Evolutionary conservation across 2,329 filamentous ascomycete genomes (phyloP).

Genomic region (Calonectria leucothoes): DNA sequence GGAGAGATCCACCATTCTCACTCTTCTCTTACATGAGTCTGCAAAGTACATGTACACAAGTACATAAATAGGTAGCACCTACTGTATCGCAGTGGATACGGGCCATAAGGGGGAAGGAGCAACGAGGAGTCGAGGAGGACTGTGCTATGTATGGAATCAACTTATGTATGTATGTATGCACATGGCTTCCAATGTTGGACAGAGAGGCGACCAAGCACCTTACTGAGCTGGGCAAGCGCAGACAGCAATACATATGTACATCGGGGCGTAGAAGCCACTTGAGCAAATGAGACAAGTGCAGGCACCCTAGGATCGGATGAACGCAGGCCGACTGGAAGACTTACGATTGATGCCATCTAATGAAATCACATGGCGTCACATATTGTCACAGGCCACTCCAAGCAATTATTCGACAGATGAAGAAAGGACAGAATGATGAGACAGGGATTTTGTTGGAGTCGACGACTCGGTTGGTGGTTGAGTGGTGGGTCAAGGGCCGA

Average conservation of each 20-base stretch:
- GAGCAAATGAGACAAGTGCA: not conserved
- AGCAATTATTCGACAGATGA: slow-evolving; percentile 14
- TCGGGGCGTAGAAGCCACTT: not conserved
- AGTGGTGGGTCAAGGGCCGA: slow-evolving; percentile 14
- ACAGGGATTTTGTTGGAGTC: slow-evolving; percentile 11
- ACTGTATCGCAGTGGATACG: not conserved
- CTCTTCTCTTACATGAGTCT: not conserved
- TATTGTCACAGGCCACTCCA: slow-evolving; percentile 1
- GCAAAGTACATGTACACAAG: not conserved
- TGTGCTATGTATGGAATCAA: slow-evolving; percentile 1
- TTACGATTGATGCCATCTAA: slow-evolving; percentile 6
- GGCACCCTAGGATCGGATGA: not conserved
- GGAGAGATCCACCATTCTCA: slow-evolving; percentile 25
- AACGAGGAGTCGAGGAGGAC: not conserved
- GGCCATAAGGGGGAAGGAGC: not conserved
- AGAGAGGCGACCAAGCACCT: not conserved
- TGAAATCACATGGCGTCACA: slow-evolving; percentile 22
- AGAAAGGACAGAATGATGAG: slow-evolving; percentile 5
- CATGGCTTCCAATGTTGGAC: slow-evolving; percentile 2
- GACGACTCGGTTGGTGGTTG: slow-evolving; percentile 20
- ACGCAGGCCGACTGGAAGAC: not conserved
- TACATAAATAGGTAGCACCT: slow-evolving; percentile 5
- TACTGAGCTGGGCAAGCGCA: slow-evolving; percentile 1
- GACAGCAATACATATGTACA: not conserved
- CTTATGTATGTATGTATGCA: not conserved